Base-by-base conservation (phyloP, 805 yeast genomes). In the Huiozyma sinensis region DNA sequence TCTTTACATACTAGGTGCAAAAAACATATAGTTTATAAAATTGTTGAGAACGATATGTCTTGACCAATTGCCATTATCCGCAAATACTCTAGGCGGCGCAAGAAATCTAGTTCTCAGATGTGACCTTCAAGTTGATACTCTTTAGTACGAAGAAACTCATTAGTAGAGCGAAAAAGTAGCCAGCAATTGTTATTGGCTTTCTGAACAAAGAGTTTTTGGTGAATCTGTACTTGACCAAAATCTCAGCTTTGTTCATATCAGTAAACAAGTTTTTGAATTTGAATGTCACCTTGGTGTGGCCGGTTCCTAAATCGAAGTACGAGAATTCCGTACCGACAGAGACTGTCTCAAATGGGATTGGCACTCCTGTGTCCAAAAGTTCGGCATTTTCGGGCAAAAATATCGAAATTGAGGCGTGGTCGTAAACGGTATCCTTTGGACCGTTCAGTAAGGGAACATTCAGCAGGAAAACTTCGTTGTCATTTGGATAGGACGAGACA, bases 341-440 rank as follows among this genome's bases (percentile, higher is more conserved):
- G 13, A 56, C 55, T 6, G 48, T 45, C 8, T 52, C 49, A 12
- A 50, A 44, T 41, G 60, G 52, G 38, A 81, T 60, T 13, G 92
- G 83, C 12, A 83, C 70, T 13, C 75, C 66, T 36, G 83, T 71
- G 46, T 71, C 76, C 39, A 74, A 50, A 42, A 73, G 66, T 50
- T 71, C 69, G 6, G 97, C 82, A 40, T 89, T 90, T 65, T 92
- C 97, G 9, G 98, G 98, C 51, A 92, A 73, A 55, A 77, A 80
- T 50, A 90, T 66, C 34, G 75, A 72, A 40, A 85, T 61, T 35
- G 68, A 66, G 6, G 80, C 80, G 34, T 72, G 61, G 46, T 76
- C 83, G 61, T 87, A 89, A 39, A 77, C 65, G n/a, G 79, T 71
- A 54, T 83, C 88, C 17, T 60, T 61, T 33, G 90, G 81, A 12